A percentile compares a stretch with the other conserved stretches of the same genome.
These are phyloP conservation scores for Xylaria bambusicola DNA, from an alignment of 495 filamentous ascomycete genomes.

Conservation along the genomic window DNA sequence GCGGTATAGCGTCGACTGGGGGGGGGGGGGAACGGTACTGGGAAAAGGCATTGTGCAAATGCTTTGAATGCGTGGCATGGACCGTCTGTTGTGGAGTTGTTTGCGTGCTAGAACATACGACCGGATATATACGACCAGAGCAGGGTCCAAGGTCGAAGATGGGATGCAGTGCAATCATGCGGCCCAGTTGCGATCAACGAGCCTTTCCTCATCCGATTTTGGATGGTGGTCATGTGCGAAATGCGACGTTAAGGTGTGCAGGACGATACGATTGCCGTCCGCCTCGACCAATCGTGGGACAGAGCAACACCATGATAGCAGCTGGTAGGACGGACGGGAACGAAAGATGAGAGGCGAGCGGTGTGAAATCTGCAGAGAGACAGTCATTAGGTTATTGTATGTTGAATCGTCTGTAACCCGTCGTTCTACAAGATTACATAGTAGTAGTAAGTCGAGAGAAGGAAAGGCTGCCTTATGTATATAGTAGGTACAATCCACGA, in stretches of 20 bases:
- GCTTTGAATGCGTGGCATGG: neutral
- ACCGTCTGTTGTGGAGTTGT: no score
- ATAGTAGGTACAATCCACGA: no score
- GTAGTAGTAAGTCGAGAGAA: no score
- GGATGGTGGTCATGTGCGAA: neutral
- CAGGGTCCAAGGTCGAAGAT: slow-evolving; percentile 2
- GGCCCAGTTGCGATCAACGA: neutral
- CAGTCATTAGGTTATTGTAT: no score
- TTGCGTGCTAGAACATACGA: no score
- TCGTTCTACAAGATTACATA: no score
- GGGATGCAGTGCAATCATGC: slow-evolving; percentile 3
- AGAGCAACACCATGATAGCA: neutral
- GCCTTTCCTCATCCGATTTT: slow-evolving; percentile 9
- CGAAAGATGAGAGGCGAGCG: neutral
- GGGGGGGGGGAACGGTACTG: neutral
- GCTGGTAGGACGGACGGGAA: neutral
- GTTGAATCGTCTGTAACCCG: neutral
- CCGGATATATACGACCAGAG: no score
- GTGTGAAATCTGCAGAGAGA: slow-evolving; percentile 6
- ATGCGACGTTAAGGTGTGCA: slow-evolving; percentile 3
- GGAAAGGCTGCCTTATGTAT: no score
- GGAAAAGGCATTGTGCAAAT: no score
- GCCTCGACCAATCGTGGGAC: slow-evolving; percentile 12
- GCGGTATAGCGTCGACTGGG: neutral
- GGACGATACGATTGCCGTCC: slow-evolving; percentile 1